These are phyloP conservation scores for Nakazawaea holstii DNA, from an alignment of 805 yeast species.

Conservation along the genomic window DNA sequence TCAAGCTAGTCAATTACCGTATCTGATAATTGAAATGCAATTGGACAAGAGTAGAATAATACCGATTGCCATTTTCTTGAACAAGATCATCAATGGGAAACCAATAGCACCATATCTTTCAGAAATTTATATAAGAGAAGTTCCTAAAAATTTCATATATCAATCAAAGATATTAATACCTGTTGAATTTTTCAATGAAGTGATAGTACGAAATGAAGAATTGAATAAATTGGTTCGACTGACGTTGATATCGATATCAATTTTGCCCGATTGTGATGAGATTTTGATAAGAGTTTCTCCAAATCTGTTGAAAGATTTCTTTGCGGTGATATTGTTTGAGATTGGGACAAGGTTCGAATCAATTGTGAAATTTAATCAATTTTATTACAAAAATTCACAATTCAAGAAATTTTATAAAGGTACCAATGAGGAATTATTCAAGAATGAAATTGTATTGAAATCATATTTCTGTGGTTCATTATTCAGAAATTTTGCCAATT, in stretches of 20 bases:
- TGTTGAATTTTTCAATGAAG: neutral
- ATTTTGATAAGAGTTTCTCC: slow-evolving; percentile 8
- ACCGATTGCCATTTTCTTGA: slow-evolving; percentile 6
- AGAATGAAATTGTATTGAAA: slow-evolving; percentile 5
- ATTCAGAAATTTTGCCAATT: slow-evolving; percentile 10
- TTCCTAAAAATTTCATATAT: slow-evolving; percentile 7
- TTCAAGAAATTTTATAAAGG: slow-evolving; percentile 5
- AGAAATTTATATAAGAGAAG: slow-evolving; percentile 2
- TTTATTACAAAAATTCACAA: neutral
- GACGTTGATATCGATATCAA: slow-evolving; percentile 4
- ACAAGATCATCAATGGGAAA: slow-evolving; percentile 11
- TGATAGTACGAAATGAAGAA: neutral
- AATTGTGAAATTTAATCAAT: neutral
- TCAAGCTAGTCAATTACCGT: slow-evolving; percentile 10
- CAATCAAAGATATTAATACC: slow-evolving; percentile 11
- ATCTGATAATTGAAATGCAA: slow-evolving; percentile 8
- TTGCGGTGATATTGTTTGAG: neutral
- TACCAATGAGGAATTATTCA: slow-evolving; percentile 2
- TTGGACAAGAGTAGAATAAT: slow-evolving; percentile 3
- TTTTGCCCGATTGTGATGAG: slow-evolving; percentile 11
- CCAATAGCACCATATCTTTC: slow-evolving; percentile 3
- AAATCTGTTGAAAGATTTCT: slow-evolving; percentile 6
- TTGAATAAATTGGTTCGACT: slow-evolving; percentile 3
- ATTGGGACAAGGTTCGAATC: neutral
- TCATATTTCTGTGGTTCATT: slow-evolving; percentile 8